Evolutionary conservation across 441 rosid genomes (phyloP).

Genomic region (Omphalea diandra): DNA sequence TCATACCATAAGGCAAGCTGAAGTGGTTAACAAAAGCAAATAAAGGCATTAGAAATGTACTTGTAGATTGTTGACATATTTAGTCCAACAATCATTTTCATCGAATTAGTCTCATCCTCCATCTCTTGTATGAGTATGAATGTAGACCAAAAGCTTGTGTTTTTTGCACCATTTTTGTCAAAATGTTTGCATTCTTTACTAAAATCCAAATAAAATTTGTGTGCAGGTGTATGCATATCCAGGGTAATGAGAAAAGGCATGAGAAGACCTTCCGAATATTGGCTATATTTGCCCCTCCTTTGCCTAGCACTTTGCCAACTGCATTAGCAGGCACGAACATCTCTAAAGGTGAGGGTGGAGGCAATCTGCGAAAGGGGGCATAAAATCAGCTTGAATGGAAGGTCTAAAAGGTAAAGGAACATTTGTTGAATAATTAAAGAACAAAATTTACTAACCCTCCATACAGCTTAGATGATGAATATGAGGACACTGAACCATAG

Average conservation of each 20-base stretch:
- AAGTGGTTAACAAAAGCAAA: neutral
- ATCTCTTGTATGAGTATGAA: neutral
- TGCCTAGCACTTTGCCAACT: conserved; percentile 84
- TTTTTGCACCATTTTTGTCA: neutral
- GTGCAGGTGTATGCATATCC: neutral
- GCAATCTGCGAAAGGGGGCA: conserved; percentile 44
- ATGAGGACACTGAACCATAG: conserved; percentile 65
- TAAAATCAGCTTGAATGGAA: conserved; percentile 15
- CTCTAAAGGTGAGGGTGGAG: conserved; percentile 63
- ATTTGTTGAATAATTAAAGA: conserved; percentile 7
- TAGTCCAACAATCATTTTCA: neutral
- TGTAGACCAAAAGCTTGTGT: neutral
- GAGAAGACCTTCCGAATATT: conserved; percentile 80
- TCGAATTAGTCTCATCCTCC: neutral
- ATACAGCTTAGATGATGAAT: conserved; percentile 70
- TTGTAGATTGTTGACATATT: neutral
- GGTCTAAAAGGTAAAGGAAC: neutral
- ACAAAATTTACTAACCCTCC: conserved; percentile 61
- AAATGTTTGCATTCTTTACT: neutral
- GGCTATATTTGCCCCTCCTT: conserved; percentile 85
- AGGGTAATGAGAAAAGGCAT: neutral
- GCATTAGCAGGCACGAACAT: conserved; percentile 83
- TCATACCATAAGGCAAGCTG: neutral
- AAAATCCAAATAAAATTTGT: neutral
- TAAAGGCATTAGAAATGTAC: neutral